These are phyloP conservation scores for Globisporangium megalacanthum DNA, from an alignment of 352 stramenopile species.

Conservation along the genomic window DNA sequence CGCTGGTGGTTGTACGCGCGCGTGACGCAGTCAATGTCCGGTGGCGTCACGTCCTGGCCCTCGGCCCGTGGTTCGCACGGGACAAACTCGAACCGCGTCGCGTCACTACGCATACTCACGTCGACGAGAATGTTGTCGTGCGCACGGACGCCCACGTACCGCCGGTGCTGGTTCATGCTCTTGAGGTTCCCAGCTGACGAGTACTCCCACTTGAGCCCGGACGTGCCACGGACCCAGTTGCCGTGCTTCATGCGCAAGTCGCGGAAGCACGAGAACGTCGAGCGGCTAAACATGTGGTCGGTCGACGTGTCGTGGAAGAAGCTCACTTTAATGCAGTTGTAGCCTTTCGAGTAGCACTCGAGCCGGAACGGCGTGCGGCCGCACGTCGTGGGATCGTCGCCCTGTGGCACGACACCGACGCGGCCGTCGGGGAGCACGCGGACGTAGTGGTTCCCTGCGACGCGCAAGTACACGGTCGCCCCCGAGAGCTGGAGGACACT, in stretches of 20 bases:
- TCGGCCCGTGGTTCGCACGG: conserved; percentile 40
- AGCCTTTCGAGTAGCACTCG: conserved; percentile 70
- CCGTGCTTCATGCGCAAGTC: conserved; percentile 78
- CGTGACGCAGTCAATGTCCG: conserved; percentile 71
- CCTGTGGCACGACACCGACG: conserved; percentile 47
- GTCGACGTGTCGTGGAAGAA: conserved; percentile 51
- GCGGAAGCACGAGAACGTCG: conserved; percentile 81
- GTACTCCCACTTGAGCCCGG: conserved; percentile 77
- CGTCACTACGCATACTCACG: conserved; percentile 84
- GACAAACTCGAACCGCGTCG: conserved; percentile 73
- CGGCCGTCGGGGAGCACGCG: conserved; percentile 39
- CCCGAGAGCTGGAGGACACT: conserved; percentile 63
- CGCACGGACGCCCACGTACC: conserved; percentile 64
- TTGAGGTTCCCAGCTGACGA: conserved; percentile 75
- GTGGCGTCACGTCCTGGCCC: conserved; percentile 24
- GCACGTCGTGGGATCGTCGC: conserved; percentile 34
- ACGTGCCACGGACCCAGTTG: conserved; percentile 45
- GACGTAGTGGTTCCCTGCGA: conserved; percentile 71
- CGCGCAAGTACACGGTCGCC: conserved; percentile 53
- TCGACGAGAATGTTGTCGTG: conserved; percentile 71
- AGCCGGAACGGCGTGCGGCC: conserved; percentile 66
- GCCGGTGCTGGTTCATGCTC: conserved; percentile 87
- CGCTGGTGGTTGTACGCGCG: conserved; percentile 70
- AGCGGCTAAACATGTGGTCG: conserved; percentile 83
- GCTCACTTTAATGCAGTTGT: conserved; percentile 86